Percentiles rank a stretch among this genome's conserved stretches.
Evolutionary conservation across 106 monocot species (phyloP).

Genomic region (Dactylorhiza incarnata): DNA sequence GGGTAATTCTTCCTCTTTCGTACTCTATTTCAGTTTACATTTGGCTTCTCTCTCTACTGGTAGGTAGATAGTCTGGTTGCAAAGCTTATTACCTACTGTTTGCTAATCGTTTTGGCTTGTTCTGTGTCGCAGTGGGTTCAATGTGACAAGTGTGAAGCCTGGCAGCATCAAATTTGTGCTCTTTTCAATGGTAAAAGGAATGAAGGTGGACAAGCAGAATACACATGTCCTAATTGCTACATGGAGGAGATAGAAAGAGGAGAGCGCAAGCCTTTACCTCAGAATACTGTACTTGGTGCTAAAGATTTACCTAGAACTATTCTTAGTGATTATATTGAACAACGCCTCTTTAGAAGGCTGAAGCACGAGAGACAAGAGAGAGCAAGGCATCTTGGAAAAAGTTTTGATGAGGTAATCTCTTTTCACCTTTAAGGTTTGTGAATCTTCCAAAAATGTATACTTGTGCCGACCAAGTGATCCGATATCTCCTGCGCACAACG

Average conservation of each 20-base stretch:
- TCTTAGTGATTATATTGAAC: constrained; percentile 84
- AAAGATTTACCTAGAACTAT: constrained; percentile 80
- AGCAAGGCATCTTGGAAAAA: constrained; percentile 55
- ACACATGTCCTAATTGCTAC: constrained; percentile 89
- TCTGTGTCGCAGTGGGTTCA: constrained; percentile 69
- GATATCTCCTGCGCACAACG: too few species aligned
- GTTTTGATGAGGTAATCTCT: constrained; percentile 54
- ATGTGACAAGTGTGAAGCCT: constrained; percentile 93
- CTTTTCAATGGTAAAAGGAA: constrained; percentile 82
- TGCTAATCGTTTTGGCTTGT: constrained; percentile 1
- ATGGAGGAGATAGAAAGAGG: constrained; percentile 69
- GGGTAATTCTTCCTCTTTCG: constrained; percentile 35
- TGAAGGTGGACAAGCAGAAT: constrained; percentile 88
- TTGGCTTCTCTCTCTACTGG: not conserved
- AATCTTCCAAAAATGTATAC: not conserved
- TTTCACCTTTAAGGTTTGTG: not conserved
- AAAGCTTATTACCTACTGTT: not conserved
- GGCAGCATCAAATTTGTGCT: constrained; percentile 98
- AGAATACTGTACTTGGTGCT: constrained; percentile 89
- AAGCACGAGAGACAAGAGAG: constrained; percentile 73
- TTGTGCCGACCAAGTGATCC: too few species aligned
- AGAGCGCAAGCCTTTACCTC: constrained; percentile 67
- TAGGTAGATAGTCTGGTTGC: not conserved
- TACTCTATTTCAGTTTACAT: not conserved
- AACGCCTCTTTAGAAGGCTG: constrained; percentile 51